Evolutionary conservation across 2,329 filamentous ascomycete genomes (phyloP).

Genomic region (Fusarium miscanthi): DNA sequence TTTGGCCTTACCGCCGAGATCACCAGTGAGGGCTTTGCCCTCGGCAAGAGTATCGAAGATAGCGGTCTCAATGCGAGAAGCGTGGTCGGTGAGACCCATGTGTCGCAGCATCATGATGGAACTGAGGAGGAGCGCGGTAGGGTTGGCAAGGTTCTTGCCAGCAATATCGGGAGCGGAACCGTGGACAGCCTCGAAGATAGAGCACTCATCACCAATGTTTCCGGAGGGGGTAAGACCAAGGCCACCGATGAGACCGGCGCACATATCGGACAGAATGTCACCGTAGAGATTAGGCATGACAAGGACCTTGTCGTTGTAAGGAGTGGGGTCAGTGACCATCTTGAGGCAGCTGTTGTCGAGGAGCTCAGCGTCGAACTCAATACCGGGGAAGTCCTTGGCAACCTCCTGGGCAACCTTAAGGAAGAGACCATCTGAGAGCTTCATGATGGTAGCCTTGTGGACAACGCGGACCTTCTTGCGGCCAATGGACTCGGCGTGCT

Average conservation of each 20-base stretch:
- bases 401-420: conserved; percentile 86
- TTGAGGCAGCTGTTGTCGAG: conserved; percentile 99
- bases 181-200: conserved; percentile 99
- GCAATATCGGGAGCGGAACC: conserved; percentile 97
- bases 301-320: conserved; percentile 99
- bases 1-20: conserved; percentile 96
- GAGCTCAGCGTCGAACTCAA: conserved; percentile 97
- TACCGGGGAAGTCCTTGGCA: conserved; percentile 92
- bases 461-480: conserved; percentile 97
- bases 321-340: conserved; percentile 95
- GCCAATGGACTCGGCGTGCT: conserved; percentile 93
- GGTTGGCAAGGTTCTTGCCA: conserved; percentile 95
- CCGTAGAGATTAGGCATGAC: conserved; percentile 99
- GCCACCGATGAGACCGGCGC: conserved; percentile 96
- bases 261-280: conserved; percentile 99
- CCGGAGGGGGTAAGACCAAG: conserved; percentile 96
- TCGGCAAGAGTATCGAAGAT: conserved; percentile 95
- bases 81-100: conserved; percentile 90
- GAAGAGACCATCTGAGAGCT: conserved; percentile 99
- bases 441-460: conserved; percentile 99
- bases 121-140: conserved; percentile 91
- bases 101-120: conserved; percentile 99
- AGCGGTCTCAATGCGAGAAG: conserved; percentile 88
- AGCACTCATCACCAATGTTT: conserved; percentile 99
- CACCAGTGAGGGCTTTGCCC: conserved; percentile 95